Evolutionary conservation across 2,329 filamentous ascomycete genomes (phyloP), one percentile per base, ranked within the genome.

Genomic region (Fusarium heterosporum): DNA sequence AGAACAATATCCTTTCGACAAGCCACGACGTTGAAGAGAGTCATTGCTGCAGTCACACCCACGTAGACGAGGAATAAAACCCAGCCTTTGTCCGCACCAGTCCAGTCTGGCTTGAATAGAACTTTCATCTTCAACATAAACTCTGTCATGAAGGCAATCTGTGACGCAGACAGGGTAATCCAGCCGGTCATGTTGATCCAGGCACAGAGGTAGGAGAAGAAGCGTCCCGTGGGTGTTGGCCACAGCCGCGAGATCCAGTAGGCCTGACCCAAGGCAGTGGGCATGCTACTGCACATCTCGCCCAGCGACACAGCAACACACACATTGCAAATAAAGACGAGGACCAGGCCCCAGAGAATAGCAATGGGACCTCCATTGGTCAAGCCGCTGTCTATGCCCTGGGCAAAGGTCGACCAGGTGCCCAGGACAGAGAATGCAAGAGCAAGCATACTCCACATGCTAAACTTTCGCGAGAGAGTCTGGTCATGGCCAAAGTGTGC

Each of bases 151-250:
- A 88, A 87, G 13, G 84, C 85, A 25, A 83, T 79, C 60, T 85
- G 83, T 2, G 83, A 86, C 0, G 85, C 85, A 0, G 83, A 83
- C 57, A 87, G 73, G 0, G 84, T 83, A 80, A 84, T 86, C 85
- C 85, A 88, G 13, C 85, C 85, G 58, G 87, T 87, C 0, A 82
- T 85, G 73, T 87, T 87, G 69, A 87, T 85, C 84, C 84, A 87
- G 3, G 85, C 85, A 64, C 84, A 86, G 75, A 87, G 79, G 68
- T 87, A 88, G 2, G 83, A 85, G 6, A 75, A 69, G 61, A 86
- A 84, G 3, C 85, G 80, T 3, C 84, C 85, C 1, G 14, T 70
- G 69, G 57, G 74, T 46, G 78, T 80, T 75, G 49, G 70, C 71
- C 73, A 78, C 29, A 79, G 71, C 3, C 74, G 74, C 26, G 76